Evolutionary conservation across 2,329 filamentous ascomycete genomes (phyloP), one percentile per base, ranked within the genome.

Genomic region (Gnomoniopsis sp.): DNA sequence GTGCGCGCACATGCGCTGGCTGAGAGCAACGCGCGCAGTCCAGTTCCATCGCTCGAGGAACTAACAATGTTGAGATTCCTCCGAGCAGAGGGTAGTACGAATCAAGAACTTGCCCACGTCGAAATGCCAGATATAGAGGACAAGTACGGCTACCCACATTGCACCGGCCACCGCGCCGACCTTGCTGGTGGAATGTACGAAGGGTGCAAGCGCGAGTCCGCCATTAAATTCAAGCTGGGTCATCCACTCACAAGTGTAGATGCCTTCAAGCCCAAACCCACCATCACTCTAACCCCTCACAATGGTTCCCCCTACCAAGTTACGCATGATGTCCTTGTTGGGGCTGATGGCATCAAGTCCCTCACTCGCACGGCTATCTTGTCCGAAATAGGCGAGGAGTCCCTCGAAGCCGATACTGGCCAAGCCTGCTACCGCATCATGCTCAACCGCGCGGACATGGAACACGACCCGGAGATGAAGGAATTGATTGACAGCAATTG

Each of bases 361-460:
- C 62, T 69, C 10, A 74, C 76, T 21, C 77, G 82, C 34, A 73
- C 77, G 8, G 73, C 79, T 41, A 78, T 90, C 70, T 79, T 90
- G 1, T 71, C 76, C 38, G 73, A 76, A 46, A 73, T 84, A 1
- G 77, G 79, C 47, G 74, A 80, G 62, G 71, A 74, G 6, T 80
- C 80, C 22, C 77, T 83, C 55, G 83, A 88, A 65, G 77, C 85
- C 60, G 87, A 90, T 61, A 91, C 89, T 0, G 85, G 88, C 3
- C 88, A 92, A 73, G 89, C 90, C 0, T 88, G 88, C 2, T 93
- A 93, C 75, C 84, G 89, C 14, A 90, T 93, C 72, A 88, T 93
- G 83, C 79, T 93, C 19, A 83, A 81, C 1, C 83, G 89, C 14
- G 79, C 84, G 33, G 79, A 88, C 59, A 88, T 93, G 48, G 62